These are phyloP conservation scores for Microsporum canis DNA, from an alignment of 2,329 filamentous ascomycete species.

Conservation along the genomic window DNA sequence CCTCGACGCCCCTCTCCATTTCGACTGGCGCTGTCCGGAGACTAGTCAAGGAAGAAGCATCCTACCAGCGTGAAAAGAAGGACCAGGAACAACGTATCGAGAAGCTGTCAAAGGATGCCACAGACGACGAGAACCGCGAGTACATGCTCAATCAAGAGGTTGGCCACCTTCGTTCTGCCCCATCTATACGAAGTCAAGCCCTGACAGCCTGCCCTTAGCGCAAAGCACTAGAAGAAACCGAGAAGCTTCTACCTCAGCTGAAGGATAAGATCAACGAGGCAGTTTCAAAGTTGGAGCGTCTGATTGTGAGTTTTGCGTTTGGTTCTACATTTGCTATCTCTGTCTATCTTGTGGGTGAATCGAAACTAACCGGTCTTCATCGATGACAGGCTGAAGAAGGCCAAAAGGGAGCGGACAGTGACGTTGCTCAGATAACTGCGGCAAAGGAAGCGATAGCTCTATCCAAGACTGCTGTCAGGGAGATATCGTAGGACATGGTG, in stretches of 20 bases:
- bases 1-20: conserved; percentile 65
- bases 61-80: conserved; percentile 75
- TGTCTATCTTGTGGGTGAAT: background rate
- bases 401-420: conserved; percentile 30
- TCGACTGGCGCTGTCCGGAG: conserved; percentile 68
- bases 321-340: background rate
- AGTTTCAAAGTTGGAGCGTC: conserved; percentile 60
- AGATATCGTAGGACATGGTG: conserved; percentile 24
- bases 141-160: conserved; percentile 83
- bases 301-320: conserved; percentile 50
- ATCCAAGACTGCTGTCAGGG: conserved; percentile 30
- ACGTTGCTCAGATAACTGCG: conserved; percentile 32
- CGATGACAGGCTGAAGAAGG: conserved; percentile 27
- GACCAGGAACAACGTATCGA: conserved; percentile 61
- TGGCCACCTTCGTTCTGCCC: conserved; percentile 17
- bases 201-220: conserved; percentile 40
- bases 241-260: conserved; percentile 65
- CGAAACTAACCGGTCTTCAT: background rate
- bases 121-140: conserved; percentile 63
- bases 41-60: conserved; percentile 80
- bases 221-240: conserved; percentile 76
- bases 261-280: conserved; percentile 60
- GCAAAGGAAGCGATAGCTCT: conserved; percentile 33
- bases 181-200: background rate
- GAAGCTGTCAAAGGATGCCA: conserved; percentile 52